These are phyloP conservation scores for Teratosphaeria destructans DNA, from an alignment of 2,329 filamentous ascomycete species.

Conservation along the genomic window DNA sequence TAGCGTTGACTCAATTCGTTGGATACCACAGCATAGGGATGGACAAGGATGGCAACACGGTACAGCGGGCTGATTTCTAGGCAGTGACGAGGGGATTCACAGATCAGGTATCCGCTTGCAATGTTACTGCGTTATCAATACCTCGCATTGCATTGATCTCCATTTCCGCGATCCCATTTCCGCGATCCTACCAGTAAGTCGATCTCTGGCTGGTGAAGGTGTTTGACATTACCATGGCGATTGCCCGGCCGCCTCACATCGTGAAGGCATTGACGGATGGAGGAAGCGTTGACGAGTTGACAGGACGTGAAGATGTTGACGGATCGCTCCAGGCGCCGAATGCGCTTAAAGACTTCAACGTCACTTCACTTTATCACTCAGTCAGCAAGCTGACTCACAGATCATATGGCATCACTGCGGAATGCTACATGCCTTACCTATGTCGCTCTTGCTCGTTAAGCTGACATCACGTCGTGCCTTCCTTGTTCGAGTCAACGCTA, in stretches of 20 bases:
- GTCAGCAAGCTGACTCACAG: neutral
- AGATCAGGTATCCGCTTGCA: neutral
- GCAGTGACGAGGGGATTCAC: neutral
- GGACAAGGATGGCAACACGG: neutral
- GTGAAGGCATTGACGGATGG: no score
- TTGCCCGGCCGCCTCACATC: no score
- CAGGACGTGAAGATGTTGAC: no score
- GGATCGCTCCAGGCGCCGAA: no score
- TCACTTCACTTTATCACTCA: no score
- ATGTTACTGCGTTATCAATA: neutral
- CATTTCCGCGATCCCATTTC: no score
- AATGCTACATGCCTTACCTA: neutral
- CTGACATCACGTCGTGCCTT: neutral
- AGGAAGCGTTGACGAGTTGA: no score
- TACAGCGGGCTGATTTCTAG: neutral
- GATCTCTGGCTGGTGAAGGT: no score
- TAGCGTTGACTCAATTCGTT: constrained; percentile 4
- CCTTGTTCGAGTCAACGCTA: neutral
- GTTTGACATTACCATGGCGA: no score
- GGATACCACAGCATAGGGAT: constrained; percentile 9
- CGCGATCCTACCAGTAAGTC: no score
- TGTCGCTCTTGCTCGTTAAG: neutral
- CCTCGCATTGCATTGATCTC: no score
- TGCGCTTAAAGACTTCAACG: no score
- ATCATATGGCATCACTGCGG: neutral